A percentile compares a stretch with the other conserved stretches of the same genome.
Conservation (phyloP, 495 filamentous ascomycete genomes). For the Hypoxylon fragiforme region DNA sequence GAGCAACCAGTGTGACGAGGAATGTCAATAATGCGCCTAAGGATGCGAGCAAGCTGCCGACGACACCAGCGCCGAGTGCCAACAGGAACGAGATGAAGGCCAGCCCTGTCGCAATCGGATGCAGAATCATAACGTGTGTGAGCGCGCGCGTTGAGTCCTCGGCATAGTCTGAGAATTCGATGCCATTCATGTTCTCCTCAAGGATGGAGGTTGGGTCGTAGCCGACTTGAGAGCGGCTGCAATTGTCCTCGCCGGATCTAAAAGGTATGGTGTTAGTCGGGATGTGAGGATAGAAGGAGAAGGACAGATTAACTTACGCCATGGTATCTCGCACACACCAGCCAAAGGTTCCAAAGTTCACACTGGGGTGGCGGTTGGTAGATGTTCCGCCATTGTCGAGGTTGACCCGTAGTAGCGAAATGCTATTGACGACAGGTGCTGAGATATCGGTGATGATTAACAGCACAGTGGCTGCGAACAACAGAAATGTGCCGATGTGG, state of each 20-base stretch:
- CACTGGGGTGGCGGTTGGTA: constrained; percentile 25
- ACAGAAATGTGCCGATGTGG: constrained; percentile 62
- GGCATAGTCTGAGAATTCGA: constrained; percentile 47
- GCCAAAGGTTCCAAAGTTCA: constrained; percentile 63
- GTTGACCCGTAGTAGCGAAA: constrained; percentile 55
- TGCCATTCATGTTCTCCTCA: constrained; percentile 36
- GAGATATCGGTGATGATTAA: constrained; percentile 63
- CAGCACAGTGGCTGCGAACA: constrained; percentile 57
- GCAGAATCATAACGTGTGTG: constrained; percentile 61
- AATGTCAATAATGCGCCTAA: constrained; percentile 55
- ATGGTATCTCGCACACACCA: constrained; percentile 51
- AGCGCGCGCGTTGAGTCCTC: constrained; percentile 50
- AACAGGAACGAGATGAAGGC: constrained; percentile 63
- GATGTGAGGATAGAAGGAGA: not conserved
- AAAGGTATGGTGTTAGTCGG: constrained; percentile 20
- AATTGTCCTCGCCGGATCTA: constrained; percentile 45
- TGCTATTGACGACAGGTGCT: constrained; percentile 56
- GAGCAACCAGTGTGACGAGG: constrained; percentile 55
- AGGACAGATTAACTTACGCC: constrained; percentile 26
- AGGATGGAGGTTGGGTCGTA: constrained; percentile 56
- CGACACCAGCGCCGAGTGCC: constrained; percentile 55
- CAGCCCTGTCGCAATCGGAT: constrained; percentile 60
- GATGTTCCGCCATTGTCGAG: constrained; percentile 36
- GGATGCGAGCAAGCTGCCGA: constrained; percentile 55
- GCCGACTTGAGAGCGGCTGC: constrained; percentile 51